Conservation (phyloP, 345 rosid genomes). For the Moringa oleifera region DNA sequence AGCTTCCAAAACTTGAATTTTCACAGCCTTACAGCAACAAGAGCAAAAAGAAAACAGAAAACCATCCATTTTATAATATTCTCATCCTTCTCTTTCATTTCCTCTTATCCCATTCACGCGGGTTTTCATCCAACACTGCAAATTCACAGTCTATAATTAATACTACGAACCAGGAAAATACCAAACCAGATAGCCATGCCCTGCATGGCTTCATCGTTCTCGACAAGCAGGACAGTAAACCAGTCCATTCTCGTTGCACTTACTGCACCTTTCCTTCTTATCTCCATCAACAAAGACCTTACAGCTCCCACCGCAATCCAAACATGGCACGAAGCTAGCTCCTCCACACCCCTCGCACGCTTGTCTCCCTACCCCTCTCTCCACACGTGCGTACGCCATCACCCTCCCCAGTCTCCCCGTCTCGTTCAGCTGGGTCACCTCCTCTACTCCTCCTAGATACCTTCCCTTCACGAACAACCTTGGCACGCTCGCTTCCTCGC, state of each 20-base stretch:
- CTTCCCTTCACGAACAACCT: constrained; percentile 81
- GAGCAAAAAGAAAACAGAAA: no score
- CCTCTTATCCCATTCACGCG: no score
- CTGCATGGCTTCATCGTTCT: neutral
- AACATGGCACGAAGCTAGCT: constrained; percentile 78
- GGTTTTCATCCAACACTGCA: no score
- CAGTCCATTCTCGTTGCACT: constrained; percentile 88
- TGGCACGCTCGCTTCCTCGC: constrained; percentile 41
- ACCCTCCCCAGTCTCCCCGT: constrained; percentile 60
- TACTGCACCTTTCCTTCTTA: constrained; percentile 48
- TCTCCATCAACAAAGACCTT: constrained; percentile 53
- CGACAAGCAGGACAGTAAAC: constrained; percentile 69
- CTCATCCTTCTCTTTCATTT: no score
- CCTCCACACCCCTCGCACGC: constrained; percentile 93
- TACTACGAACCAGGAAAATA: no score
- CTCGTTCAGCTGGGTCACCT: constrained; percentile 65
- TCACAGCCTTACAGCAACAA: neutral
- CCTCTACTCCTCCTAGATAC: constrained; percentile 76
- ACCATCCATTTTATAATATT: no score
- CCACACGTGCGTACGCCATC: constrained; percentile 56
- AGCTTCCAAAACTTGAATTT: no score
- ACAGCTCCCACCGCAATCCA: constrained; percentile 85
- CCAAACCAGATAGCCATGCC: no score
- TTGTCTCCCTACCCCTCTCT: constrained; percentile 58
- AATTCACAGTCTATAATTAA: no score